A percentile compares a stretch with the other conserved stretches of the same genome.
These are phyloP conservation scores for Candida railenensis DNA, from an alignment of 805 yeast genomes.

Conservation along the genomic window DNA sequence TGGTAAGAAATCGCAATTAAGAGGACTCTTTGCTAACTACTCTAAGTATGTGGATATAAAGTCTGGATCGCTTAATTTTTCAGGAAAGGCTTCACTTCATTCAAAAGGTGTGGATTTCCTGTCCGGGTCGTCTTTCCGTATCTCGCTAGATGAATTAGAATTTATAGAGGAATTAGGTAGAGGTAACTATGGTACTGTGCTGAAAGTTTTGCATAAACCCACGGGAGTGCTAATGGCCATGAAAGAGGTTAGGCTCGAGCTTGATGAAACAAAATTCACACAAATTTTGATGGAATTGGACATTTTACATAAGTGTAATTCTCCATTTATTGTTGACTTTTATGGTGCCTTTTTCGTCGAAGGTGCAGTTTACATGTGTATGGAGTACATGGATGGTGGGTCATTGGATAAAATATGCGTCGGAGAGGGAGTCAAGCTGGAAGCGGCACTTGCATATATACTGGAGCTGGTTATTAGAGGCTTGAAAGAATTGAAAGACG, in stretches of 20 bases:
- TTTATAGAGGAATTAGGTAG: conserved; percentile 87
- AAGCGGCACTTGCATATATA: conserved; percentile 74
- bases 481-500: conserved; percentile 78
- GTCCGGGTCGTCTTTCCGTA: conserved; percentile 82
- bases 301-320: conserved; percentile 84
- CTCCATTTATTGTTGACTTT: conserved; percentile 91
- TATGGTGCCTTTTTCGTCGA: conserved; percentile 97
- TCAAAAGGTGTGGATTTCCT: conserved; percentile 90
- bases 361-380: conserved; percentile 97
- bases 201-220: conserved; percentile 90
- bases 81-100: conserved; percentile 90
- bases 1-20: conserved; percentile 25
- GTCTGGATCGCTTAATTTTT: conserved; percentile 87
- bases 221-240: conserved; percentile 93
- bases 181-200: conserved; percentile 95
- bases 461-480: conserved; percentile 81
- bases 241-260: conserved; percentile 92
- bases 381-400: conserved; percentile 97
- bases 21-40: conserved; percentile 77
- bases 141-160: conserved; percentile 80
- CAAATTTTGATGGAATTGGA: conserved; percentile 97
- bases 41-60: conserved; percentile 87
- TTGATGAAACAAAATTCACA: conserved; percentile 90
- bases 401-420: conserved; percentile 85
- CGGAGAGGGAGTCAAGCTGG: conserved; percentile 55